Evolutionary conservation across 2,329 filamentous ascomycete genomes (phyloP).

Genomic region (Colletotrichum truncatum): DNA sequence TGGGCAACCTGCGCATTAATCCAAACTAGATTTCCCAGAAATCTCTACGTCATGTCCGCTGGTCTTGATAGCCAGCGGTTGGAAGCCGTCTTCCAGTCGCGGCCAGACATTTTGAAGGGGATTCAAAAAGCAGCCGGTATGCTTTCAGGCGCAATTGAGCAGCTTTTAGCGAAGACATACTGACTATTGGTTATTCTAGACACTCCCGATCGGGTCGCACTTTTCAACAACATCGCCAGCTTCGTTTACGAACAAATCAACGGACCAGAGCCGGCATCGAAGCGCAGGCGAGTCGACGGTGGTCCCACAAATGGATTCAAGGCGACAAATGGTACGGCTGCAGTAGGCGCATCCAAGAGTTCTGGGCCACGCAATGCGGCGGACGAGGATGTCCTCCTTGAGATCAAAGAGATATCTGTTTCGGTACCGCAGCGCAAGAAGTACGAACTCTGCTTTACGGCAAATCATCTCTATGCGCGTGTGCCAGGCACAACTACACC

Average conservation of each 20-base stretch:
- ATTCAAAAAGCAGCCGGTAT: constrained; percentile 64
- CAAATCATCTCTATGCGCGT: constrained; percentile 66
- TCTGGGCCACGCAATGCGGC: constrained; percentile 47
- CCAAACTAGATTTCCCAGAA: neutral
- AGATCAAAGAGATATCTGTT: constrained; percentile 74
- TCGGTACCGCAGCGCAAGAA: constrained; percentile 75
- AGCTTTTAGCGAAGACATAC: neutral
- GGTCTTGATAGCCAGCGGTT: constrained; percentile 60
- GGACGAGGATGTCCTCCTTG: constrained; percentile 63
- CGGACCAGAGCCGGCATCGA: constrained; percentile 56
- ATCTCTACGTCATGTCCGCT: constrained; percentile 45
- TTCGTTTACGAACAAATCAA: constrained; percentile 58
- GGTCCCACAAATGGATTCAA: constrained; percentile 40
- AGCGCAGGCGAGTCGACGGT: constrained; percentile 62
- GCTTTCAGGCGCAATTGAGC: constrained; percentile 25
- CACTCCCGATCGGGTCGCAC: constrained; percentile 55
- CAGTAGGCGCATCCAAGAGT: constrained; percentile 32
- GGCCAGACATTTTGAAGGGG: constrained; percentile 64
- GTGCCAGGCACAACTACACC: constrained; percentile 60
- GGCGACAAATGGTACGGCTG: constrained; percentile 33
- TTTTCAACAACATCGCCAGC: constrained; percentile 66
- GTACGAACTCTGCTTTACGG: constrained; percentile 71
- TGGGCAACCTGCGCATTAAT: neutral
- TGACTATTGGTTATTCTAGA: constrained; percentile 46
- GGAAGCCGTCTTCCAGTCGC: constrained; percentile 60